Conservation (phyloP, 1,284 basidiomycete species). For the Moesziomyces sp. region DNA sequence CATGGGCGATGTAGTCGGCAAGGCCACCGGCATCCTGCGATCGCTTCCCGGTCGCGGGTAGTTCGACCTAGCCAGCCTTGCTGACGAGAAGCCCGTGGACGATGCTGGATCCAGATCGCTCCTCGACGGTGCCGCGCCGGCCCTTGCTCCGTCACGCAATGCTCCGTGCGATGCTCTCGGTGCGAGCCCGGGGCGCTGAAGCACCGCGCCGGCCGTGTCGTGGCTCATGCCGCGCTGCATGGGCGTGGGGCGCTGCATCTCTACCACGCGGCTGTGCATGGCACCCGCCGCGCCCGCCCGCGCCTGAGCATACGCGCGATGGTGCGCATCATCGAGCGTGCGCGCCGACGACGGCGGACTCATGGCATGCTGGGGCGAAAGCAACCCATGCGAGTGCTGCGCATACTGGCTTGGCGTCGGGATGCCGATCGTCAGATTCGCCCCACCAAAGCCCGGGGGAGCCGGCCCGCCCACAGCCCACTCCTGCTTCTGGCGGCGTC, state of each 20-base stretch:
- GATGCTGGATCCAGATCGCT: constrained; percentile 34
- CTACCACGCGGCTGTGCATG: constrained; percentile 14
- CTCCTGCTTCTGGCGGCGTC: constrained; percentile 42
- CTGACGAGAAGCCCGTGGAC: constrained; percentile 31
- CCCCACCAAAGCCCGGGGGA: constrained; percentile 31
- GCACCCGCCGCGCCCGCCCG: constrained; percentile 4
- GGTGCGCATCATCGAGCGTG: constrained; percentile 17
- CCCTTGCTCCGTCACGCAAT: constrained; percentile 11
- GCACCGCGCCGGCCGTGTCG: constrained; percentile 23
- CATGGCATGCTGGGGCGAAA: constrained; percentile 22
- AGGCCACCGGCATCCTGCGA: constrained; percentile 7
- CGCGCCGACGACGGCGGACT: constrained; percentile 14
- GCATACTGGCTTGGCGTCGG: constrained; percentile 17
- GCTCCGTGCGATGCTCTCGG: constrained; percentile 26
- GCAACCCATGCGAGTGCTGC: constrained; percentile 6
- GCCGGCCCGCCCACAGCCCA: constrained; percentile 34
- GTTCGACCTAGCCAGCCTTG: constrained; percentile 4
- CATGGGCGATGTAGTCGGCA: constrained; percentile 24
- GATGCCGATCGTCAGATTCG: constrained; percentile 33
- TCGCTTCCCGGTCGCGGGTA: constrained; percentile 9
- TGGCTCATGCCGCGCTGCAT: constrained; percentile 33
- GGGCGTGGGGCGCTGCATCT: constrained; percentile 14
- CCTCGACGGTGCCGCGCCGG: constrained; percentile 1
- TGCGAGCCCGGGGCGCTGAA: constrained; percentile 21
- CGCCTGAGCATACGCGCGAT: constrained; percentile 4